Conservation (phyloP, 805 yeast genomes). For the Tetrapisispora arboricola region DNA sequence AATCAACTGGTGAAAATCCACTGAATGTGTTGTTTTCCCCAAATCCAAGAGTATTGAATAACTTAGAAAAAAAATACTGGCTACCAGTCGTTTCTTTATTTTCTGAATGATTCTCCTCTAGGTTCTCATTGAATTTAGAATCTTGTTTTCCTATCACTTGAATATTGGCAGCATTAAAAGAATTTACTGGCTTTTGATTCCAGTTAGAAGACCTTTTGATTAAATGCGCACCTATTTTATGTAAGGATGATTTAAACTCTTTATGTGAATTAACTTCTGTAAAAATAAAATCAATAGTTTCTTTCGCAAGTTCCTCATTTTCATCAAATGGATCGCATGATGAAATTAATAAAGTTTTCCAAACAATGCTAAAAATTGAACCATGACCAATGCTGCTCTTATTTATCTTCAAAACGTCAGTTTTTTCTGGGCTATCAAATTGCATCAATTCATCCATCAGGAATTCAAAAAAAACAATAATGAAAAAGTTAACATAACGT, state of each 20-base stretch:
- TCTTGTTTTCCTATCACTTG: slow-evolving; percentile 17
- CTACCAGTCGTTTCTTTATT: background rate
- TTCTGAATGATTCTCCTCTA: background rate
- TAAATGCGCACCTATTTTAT: slow-evolving; percentile 54
- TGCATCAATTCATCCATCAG: slow-evolving; percentile 68
- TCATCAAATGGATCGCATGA: slow-evolving; percentile 85
- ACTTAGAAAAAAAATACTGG: slow-evolving; percentile 1
- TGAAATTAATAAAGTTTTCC: slow-evolving; percentile 74
- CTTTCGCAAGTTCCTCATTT: slow-evolving; percentile 61
- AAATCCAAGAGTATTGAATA: slow-evolving; percentile 41
- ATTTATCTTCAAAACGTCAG: slow-evolving; percentile 33
- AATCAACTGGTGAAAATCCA: background rate
- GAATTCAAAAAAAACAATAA: slow-evolving; percentile 80
- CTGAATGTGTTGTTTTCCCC: slow-evolving; percentile 16
- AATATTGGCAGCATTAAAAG: slow-evolving; percentile 21
- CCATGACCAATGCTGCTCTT: slow-evolving; percentile 72
- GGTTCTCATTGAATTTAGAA: background rate
- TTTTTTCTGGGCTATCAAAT: slow-evolving; percentile 32
- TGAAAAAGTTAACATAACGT: slow-evolving; percentile 60
- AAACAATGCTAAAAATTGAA: slow-evolving; percentile 70
- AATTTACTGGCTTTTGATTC: slow-evolving; percentile 6
- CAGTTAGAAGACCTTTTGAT: slow-evolving; percentile 35
- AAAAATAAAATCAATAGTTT: slow-evolving; percentile 64
- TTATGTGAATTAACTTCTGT: slow-evolving; percentile 40
- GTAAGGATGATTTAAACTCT: slow-evolving; percentile 54